Base-by-base conservation (phyloP, 352 stramenopile species). In the Phytopythium mirpurense region DNA sequence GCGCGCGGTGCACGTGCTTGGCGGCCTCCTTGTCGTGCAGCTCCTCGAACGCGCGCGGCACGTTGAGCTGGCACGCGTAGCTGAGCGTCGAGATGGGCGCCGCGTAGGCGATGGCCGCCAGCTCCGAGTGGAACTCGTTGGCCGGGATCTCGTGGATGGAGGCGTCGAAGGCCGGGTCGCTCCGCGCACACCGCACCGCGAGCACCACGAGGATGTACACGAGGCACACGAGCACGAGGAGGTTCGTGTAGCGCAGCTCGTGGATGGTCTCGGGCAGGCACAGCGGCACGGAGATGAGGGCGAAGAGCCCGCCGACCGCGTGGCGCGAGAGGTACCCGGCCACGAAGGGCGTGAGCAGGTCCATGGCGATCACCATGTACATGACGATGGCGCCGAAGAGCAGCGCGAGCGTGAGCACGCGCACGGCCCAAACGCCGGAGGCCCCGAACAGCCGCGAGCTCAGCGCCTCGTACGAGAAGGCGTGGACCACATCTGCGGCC, bases 291-390 rank as follows among this genome's bases (percentile, higher is more conserved):
- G 62, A 74, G 38, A 89, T 32, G 51, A 86, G 57, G 40, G 76
- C 72, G 56, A 90, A 91, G 43, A 87, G 52, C 21, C 77, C 59
- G 3, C 80, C 78, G 57, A 91, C 78, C 24, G 67, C 72, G 35
- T 59, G 74, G 54, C 83, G 80, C 46, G 76, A 79, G 46, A 93
- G 60, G 29, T 76, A 47, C 31, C 62, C 64, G 41, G 56, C 51
- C 23, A 90, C 64, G 34, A 93, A 93, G 21, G 83, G 80, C 66
- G 88, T 74, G 46, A 93, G 86, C 31, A 93, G 67, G 52, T 93
- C 83, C 76, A 90, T 91, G 24, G 76, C 74, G 60, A 93, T 90
- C 14, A 93, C 77, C 60, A 87, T 89, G 68, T 91, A 90, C 67
- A 73, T 90, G 37, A 93, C 73, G 32, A 90, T 71, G 23, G 80